Conservation (phyloP, 768 basidiomycete genomes). For the Pulveroboletus sp. region DNA sequence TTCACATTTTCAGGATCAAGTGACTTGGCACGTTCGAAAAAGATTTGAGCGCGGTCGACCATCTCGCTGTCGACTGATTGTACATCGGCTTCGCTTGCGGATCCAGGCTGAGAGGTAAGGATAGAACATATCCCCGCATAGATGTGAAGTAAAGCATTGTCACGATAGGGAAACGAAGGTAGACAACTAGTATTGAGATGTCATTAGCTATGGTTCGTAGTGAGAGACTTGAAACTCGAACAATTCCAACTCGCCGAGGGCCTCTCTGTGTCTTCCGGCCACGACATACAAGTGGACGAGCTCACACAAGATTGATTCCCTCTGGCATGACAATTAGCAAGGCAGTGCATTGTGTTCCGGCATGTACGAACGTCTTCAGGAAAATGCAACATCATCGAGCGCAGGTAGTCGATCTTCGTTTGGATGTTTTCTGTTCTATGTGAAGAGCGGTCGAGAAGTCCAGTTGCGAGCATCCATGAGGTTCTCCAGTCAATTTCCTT, state of each 20-base stretch:
- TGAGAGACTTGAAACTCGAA: slow-evolving; percentile 33
- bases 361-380: slow-evolving; percentile 53
- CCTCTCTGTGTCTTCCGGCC: slow-evolving; percentile 54
- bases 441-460: slow-evolving; percentile 41
- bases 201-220: not conserved
- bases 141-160: slow-evolving; percentile 71
- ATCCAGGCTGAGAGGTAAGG: slow-evolving; percentile 46
- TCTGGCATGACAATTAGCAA: slow-evolving; percentile 40
- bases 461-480: slow-evolving; percentile 66
- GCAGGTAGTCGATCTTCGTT: slow-evolving; percentile 54
- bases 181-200: slow-evolving; percentile 53
- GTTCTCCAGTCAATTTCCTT: slow-evolving; percentile 72
- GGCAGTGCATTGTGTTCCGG: slow-evolving; percentile 1
- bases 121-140: slow-evolving; percentile 78
- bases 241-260: slow-evolving; percentile 85
- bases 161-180: slow-evolving; percentile 82
- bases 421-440: slow-evolving; percentile 27
- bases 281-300: slow-evolving; percentile 64
- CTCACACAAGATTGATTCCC: slow-evolving; percentile 71
- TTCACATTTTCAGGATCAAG: slow-evolving; percentile 57
- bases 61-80: slow-evolving; percentile 38
- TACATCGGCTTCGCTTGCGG: slow-evolving; percentile 1
- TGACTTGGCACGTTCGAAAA: slow-evolving; percentile 57
- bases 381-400: slow-evolving; percentile 65
- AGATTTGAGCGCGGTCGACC: slow-evolving; percentile 46